phyloP scores from a whole-genome alignment of 1,284 basidiomycete genomes.

The Taiwanofungus camphoratus region DNA sequence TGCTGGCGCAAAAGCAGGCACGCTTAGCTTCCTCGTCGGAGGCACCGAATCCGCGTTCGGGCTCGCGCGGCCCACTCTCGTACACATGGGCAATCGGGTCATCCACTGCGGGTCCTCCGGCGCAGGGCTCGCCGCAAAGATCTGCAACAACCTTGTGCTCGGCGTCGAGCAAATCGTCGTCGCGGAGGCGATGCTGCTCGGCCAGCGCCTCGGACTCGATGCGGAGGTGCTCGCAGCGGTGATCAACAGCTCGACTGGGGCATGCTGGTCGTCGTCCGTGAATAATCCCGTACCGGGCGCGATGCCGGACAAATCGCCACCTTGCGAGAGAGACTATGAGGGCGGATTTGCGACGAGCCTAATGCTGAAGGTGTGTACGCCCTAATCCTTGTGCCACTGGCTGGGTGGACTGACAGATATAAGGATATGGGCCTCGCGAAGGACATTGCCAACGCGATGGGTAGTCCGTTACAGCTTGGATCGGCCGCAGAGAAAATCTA shows the following conservation, averaged over 20 bases:
- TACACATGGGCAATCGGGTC: slow-evolving; percentile 77
- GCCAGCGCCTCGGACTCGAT: slow-evolving; percentile 70
- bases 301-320: slow-evolving; percentile 65
- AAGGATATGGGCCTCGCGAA: slow-evolving; percentile 80
- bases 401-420: slow-evolving; percentile 1
- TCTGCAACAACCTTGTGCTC: slow-evolving; percentile 81
- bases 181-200: slow-evolving; percentile 83
- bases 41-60: slow-evolving; percentile 57
- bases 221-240: slow-evolving; percentile 72
- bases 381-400: not conserved
- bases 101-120: slow-evolving; percentile 86
- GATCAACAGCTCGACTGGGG: slow-evolving; percentile 79
- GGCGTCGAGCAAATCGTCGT: slow-evolving; percentile 77
- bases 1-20: slow-evolving; percentile 77
- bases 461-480: slow-evolving; percentile 58
- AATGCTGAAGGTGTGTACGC: slow-evolving; percentile 67
- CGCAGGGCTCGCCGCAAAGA: slow-evolving; percentile 82
- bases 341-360: slow-evolving; percentile 80
- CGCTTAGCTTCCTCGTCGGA: slow-evolving; percentile 90
- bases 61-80: slow-evolving; percentile 54
- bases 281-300: slow-evolving; percentile 86
- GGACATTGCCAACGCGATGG: slow-evolving; percentile 47
- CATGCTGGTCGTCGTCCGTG: slow-evolving; percentile 78
- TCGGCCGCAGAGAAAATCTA: slow-evolving; percentile 59
- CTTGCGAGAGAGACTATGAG: slow-evolving; percentile 79